Evolutionary conservation across 306 rosid species (phyloP), one percentile per base, ranked within the genome.

Genomic region (Lagenaria siceraria): DNA sequence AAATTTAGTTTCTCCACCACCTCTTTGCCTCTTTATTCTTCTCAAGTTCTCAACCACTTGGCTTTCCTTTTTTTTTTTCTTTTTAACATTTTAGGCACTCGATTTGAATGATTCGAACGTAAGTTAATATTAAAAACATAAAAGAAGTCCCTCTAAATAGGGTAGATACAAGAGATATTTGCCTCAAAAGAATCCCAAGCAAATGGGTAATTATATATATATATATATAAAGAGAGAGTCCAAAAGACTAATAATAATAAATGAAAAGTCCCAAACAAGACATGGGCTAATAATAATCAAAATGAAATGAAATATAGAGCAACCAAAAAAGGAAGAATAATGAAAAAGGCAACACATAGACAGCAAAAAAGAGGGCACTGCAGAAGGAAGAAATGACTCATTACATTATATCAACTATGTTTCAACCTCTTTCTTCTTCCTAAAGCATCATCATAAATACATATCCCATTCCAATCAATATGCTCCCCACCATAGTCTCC

Each of bases 401-500:
- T 69, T 31, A 69, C 7, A 12, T 33, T 5, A 33, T 29, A 29
- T 29, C 33, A 33, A 33, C 36, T 61, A 61, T 61, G 68, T 29
- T n/a, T 4, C 22, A 60, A 9, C 19, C 42, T n/a, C 6, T 49
- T 46, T 46, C 52, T 59, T 25, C 19, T 29, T 6, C n/a, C 49
- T 59, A 54, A 17, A 54, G 13, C 85, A 33, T 91, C 85, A 33
- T 91, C 90, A 88, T 70, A 82, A 90, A 80, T 19, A 91, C 73
- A 46, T 88, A 66, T 51, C 79, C 90, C 69, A 77, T 85, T 77
- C 88, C 98, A 15, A 90, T 69, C 62, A 77, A 49, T 75, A 85
- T 77, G 87, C 96, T 86, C 72, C 85, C 89, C 49, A 78, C 84
- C 92, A 87, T 79, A 88, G 84, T 83, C 88, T 80, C 87, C 74